Conservation (phyloP, 257 asterid genomes). For the Przewalskia tangutica region DNA sequence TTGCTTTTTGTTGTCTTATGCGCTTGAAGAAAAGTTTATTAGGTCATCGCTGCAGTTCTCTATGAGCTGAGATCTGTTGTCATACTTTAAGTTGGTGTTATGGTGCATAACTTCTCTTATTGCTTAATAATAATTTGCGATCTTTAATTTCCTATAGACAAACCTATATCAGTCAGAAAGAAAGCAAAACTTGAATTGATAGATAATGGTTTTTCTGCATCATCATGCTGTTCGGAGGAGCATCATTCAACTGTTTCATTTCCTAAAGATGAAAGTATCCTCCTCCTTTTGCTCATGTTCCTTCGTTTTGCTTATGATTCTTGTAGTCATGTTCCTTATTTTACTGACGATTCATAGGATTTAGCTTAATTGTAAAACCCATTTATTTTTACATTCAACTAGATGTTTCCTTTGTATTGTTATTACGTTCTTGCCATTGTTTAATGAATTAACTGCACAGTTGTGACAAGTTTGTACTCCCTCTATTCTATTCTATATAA, state of each 20-base stretch:
- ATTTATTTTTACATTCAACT: neutral
- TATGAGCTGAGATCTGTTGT: neutral
- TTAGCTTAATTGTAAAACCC: neutral
- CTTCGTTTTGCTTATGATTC: neutral
- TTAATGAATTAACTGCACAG: neutral
- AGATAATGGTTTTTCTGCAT: conserved; percentile 34
- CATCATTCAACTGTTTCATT: conserved; percentile 21
- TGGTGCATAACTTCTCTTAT: neutral
- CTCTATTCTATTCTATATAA: neutral
- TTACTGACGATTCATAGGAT: neutral
- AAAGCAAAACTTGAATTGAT: conserved; percentile 25
- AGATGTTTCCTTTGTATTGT: neutral
- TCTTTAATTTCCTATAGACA: conserved; percentile 53
- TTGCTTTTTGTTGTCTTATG: neutral
- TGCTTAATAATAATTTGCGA: conserved; percentile 11
- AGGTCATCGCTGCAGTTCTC: neutral
- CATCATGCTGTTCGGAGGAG: conserved; percentile 25
- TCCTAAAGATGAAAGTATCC: conserved; percentile 42
- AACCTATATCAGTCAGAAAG: conserved; percentile 31
- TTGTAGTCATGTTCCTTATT: neutral
- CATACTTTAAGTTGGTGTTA: neutral
- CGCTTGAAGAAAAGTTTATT: neutral
- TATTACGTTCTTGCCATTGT: neutral
- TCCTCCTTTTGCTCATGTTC: conserved; percentile 3
- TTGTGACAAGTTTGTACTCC: neutral